phyloP scores from a whole-genome alignment of 2,329 filamentous ascomycete genomes.

The Drechslerella dactyloides region DNA sequence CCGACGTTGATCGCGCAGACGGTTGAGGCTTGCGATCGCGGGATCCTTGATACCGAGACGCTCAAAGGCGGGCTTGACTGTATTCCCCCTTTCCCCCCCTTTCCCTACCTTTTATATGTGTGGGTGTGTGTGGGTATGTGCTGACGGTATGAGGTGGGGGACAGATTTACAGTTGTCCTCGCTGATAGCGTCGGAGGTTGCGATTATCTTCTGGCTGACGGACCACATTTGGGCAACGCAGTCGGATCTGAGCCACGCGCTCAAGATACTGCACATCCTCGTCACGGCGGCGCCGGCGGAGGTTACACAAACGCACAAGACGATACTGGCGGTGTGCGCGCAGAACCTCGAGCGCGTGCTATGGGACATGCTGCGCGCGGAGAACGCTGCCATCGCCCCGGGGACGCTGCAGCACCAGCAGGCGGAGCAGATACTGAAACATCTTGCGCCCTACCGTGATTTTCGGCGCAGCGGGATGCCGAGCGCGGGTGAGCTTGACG shows the following conservation, averaged over 20 bases:
- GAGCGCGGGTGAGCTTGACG: slow-evolving; percentile 71
- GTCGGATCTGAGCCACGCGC: slow-evolving; percentile 70
- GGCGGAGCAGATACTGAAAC: slow-evolving; percentile 71
- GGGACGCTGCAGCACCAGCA: slow-evolving; percentile 71
- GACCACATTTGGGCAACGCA: slow-evolving; percentile 73
- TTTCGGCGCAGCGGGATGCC: slow-evolving; percentile 69
- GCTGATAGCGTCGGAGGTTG: slow-evolving; percentile 76
- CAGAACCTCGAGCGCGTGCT: slow-evolving; percentile 54
- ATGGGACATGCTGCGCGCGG: slow-evolving; percentile 50
- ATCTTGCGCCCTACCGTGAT: slow-evolving; percentile 66
- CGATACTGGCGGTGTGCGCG: slow-evolving; percentile 53
- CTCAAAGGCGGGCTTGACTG: slow-evolving; percentile 79
- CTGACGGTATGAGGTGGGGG: slow-evolving; percentile 23
- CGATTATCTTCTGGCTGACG: slow-evolving; percentile 74
- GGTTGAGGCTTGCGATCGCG: slow-evolving; percentile 71
- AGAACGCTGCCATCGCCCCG: slow-evolving; percentile 56
- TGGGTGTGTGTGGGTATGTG: no score
- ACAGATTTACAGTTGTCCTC: slow-evolving; percentile 79
- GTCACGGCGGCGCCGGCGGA: slow-evolving; percentile 76
- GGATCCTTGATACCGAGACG: slow-evolving; percentile 70
- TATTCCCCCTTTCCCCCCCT: slow-evolving; percentile 56
- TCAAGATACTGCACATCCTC: slow-evolving; percentile 72
- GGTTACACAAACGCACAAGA: slow-evolving; percentile 61
- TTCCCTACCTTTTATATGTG: no score
- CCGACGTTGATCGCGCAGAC: slow-evolving; percentile 79